Evolutionary conservation across 371 early-diverging fungal genomes (phyloP).

Genomic region (Lichtheimia ramosa): DNA sequence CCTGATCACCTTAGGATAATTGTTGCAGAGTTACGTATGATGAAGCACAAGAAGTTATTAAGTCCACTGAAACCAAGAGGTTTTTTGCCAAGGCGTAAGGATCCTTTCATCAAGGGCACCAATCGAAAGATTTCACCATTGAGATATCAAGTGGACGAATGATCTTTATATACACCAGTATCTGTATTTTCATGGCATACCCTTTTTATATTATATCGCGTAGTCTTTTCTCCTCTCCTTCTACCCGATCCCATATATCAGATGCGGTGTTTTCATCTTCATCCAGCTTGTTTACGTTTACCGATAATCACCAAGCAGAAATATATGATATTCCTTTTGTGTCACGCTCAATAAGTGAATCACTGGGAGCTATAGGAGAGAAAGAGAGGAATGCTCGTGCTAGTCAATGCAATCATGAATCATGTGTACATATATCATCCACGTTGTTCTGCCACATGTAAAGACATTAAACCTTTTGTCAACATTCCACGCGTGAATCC

Average conservation of each 20-base stretch:
- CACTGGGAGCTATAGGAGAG: no score
- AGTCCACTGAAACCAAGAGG: slow-evolving; percentile 63
- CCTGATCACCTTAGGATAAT: slow-evolving; percentile 64
- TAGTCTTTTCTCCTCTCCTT: no score
- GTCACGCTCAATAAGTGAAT: no score
- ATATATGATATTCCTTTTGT: not conserved
- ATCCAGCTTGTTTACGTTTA: not conserved
- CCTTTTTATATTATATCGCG: not conserved
- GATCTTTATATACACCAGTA: not conserved
- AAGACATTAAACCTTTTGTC: no score
- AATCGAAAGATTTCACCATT: slow-evolving; percentile 30
- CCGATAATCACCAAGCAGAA: not conserved
- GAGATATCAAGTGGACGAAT: no score
- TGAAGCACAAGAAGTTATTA: slow-evolving; percentile 52
- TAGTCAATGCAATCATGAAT: no score
- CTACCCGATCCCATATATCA: not conserved
- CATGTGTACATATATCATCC: no score
- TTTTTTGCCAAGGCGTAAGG: slow-evolving; percentile 57
- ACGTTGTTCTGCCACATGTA: no score
- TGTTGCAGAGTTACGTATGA: slow-evolving; percentile 61
- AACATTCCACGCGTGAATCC: no score
- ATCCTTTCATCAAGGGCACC: slow-evolving; percentile 41
- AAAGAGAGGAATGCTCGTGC: no score
- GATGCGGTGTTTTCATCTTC: not conserved
- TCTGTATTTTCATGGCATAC: not conserved